phyloP scores from a whole-genome alignment of 768 basidiomycete species.

The Rhodotorula graminis region DNA sequence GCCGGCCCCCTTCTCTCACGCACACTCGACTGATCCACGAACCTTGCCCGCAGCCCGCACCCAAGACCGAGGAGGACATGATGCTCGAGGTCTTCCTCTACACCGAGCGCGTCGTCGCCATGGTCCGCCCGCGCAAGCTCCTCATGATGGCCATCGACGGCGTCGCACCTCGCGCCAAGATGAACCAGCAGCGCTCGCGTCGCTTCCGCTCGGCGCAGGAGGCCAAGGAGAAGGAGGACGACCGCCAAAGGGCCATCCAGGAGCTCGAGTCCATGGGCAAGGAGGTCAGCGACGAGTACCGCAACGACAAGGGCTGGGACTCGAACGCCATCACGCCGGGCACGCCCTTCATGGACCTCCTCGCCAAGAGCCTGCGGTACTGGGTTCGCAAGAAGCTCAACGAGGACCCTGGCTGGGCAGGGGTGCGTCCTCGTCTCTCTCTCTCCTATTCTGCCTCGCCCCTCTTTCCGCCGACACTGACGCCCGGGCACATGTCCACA shows the following conservation, averaged over 20 bases:
- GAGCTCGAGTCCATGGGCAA: conserved; percentile 96
- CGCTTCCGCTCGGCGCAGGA: conserved; percentile 94
- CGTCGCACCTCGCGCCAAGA: conserved; percentile 62
- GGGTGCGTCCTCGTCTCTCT: conserved; percentile 53
- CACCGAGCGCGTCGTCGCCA: conserved; percentile 93
- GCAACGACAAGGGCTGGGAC: conserved; percentile 84
- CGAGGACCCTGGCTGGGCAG: conserved; percentile 90
- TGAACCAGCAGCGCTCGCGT: conserved; percentile 98
- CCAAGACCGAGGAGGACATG: conserved; percentile 98
- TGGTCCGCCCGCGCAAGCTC: conserved; percentile 89
- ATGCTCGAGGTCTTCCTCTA: conserved; percentile 96
- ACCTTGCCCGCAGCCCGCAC: conserved; percentile 63
- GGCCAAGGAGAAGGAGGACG: conserved; percentile 87
- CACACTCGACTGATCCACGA: neutral
- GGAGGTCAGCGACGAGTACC: conserved; percentile 66
- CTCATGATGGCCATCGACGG: conserved; percentile 94
- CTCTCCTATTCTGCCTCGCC: neutral
- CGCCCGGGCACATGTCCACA: conserved; percentile 44
- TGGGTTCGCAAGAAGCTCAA: conserved; percentile 97
- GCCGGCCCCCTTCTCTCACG: no score
- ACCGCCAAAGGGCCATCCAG: conserved; percentile 73
- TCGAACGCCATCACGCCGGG: conserved; percentile 97
- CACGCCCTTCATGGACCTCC: conserved; percentile 94
- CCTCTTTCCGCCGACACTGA: no score
- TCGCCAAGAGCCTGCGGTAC: conserved; percentile 81